These are phyloP conservation scores for Tricholoma furcatifolium DNA, from an alignment of 768 basidiomycete genomes.

Conservation along the genomic window DNA sequence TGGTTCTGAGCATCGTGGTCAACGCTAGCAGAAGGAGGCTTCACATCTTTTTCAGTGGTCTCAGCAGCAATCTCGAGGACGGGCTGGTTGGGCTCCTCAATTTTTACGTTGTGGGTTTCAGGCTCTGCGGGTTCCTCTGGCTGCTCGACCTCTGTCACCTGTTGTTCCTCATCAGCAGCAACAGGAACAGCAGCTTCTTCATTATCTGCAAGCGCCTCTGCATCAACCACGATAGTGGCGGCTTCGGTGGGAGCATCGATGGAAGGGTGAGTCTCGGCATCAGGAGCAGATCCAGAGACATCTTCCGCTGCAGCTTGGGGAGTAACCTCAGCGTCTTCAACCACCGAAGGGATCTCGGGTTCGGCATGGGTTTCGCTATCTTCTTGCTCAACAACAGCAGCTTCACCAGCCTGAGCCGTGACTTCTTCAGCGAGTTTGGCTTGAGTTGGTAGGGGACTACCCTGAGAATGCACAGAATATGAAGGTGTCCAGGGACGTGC, in stretches of 20 bases:
- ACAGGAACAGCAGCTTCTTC: slow-evolving; percentile 2
- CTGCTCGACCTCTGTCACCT: neutral
- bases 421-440: slow-evolving; percentile 12
- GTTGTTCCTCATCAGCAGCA: neutral
- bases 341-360: neutral
- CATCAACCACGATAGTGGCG: slow-evolving; percentile 1
- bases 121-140: neutral
- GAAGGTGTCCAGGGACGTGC: slow-evolving; percentile 38
- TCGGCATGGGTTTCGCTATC: neutral
- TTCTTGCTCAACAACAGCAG: neutral
- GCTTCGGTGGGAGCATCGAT: neutral
- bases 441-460: slow-evolving; percentile 23
- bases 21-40: neutral
- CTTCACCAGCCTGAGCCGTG: neutral
- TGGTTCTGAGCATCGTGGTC: no score
- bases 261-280: no score
- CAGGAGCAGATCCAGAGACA: neutral
- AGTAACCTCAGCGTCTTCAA: neutral
- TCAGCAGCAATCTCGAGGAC: neutral
- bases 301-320: neutral
- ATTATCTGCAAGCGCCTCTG: slow-evolving; percentile 12
- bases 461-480: slow-evolving; percentile 41
- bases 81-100: neutral
- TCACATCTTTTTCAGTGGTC: neutral
- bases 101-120: neutral